phyloP scores from a whole-genome alignment of 768 basidiomycete genomes.

The Candolleomyces eurysporus region DNA sequence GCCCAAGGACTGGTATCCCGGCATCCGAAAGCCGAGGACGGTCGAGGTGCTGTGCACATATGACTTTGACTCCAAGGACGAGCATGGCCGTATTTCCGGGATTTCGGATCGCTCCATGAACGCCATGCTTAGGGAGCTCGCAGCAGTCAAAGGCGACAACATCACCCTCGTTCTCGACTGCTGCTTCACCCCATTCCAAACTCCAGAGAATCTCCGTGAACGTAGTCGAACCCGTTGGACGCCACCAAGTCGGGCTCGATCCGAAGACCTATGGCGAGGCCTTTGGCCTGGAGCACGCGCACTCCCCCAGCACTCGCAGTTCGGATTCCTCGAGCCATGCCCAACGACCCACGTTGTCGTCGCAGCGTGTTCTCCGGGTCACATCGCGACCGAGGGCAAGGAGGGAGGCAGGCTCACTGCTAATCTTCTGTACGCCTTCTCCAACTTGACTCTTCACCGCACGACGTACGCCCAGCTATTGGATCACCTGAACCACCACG shows the following conservation, averaged over 20 bases:
- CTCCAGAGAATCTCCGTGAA: constrained; percentile 36
- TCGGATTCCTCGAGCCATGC: constrained; percentile 43
- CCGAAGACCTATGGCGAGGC: constrained; percentile 53
- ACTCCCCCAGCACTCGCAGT: constrained; percentile 31
- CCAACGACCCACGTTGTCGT: constrained; percentile 50
- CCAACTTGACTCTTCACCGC: constrained; percentile 49
- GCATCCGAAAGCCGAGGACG: constrained; percentile 27
- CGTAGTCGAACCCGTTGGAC: constrained; percentile 58
- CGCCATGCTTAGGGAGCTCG: constrained; percentile 58
- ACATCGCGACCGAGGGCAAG: constrained; percentile 58
- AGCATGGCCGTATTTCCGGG: constrained; percentile 48
- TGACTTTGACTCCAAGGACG: constrained; percentile 55
- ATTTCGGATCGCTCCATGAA: constrained; percentile 67
- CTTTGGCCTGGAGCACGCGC: constrained; percentile 52
- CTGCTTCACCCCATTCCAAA: constrained; percentile 51
- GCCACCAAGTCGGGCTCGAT: constrained; percentile 49
- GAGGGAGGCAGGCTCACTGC: constrained; percentile 62
- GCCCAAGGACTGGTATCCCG: constrained; percentile 60
- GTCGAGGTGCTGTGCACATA: constrained; percentile 67
- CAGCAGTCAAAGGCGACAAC: constrained; percentile 60
- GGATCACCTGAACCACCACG: constrained; percentile 34
- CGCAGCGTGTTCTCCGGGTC: constrained; percentile 54
- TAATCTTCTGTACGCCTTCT: constrained; percentile 47
- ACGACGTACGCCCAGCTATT: constrained; percentile 50
- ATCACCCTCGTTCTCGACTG: constrained; percentile 67